Conservation (phyloP, 2,329 filamentous ascomycete genomes). For the Diaporthe amygdali region DNA sequence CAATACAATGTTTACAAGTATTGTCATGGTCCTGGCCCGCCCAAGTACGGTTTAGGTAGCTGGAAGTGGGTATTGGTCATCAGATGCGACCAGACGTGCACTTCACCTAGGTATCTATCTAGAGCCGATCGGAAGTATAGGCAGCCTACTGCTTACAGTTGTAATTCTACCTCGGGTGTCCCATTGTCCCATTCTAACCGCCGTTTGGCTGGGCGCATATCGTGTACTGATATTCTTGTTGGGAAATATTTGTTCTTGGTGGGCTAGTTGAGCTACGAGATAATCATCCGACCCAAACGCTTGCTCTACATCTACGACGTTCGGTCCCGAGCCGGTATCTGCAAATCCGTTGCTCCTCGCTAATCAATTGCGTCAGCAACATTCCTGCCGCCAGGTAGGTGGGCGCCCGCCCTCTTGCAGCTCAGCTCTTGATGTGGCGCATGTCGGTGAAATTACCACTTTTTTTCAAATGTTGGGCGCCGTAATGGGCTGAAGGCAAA, state of each 20-base stretch:
- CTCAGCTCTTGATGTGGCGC: conserved; percentile 2
- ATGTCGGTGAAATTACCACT: background rate
- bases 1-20: background rate
- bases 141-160: background rate
- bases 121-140: too few relatives aligned
- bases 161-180: background rate
- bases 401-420: background rate
- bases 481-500: background rate
- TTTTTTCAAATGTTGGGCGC: background rate
- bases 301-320: background rate
- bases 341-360: background rate
- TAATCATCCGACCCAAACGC: background rate
- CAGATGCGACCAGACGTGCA: too few relatives aligned
- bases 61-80: background rate
- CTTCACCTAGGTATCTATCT: too few relatives aligned
- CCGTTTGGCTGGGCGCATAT: too few relatives aligned
- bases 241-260: too few relatives aligned
- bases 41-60: too few relatives aligned
- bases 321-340: background rate
- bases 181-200: background rate
- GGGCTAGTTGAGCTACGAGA: background rate
- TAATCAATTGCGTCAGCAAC: background rate
- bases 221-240: background rate
- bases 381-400: background rate
- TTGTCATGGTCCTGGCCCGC: background rate